Conservation (phyloP, 305 asterid genomes). For the Ilex paraguariensis region DNA sequence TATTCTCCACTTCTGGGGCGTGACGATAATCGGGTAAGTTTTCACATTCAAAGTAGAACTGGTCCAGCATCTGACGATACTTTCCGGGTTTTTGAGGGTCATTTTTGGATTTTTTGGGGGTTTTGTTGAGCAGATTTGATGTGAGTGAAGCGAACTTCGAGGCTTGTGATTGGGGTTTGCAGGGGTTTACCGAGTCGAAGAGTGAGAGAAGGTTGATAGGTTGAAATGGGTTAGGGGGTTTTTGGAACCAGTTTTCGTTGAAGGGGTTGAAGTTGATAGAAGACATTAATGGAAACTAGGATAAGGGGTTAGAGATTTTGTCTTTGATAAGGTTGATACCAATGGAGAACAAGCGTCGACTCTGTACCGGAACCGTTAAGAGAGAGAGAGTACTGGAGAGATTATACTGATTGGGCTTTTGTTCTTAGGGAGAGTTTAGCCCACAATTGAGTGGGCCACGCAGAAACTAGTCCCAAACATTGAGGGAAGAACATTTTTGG, state of each 20-base stretch:
- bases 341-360: background rate
- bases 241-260: constrained; percentile 65
- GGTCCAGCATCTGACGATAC: constrained; percentile 59
- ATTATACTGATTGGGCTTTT: background rate
- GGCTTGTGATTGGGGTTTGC: constrained; percentile 38
- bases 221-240: constrained; percentile 48
- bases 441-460: background rate
- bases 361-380: background rate
- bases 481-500: too few species aligned
- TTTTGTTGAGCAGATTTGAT: constrained; percentile 38
- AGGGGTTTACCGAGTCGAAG: constrained; percentile 27
- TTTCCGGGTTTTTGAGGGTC: constrained; percentile 50
- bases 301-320: background rate
- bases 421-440: background rate
- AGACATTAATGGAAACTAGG: constrained; percentile 39
- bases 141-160: constrained; percentile 73
- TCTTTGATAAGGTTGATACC: background rate
- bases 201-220: constrained; percentile 45
- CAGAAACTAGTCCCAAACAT: background rate
- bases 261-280: constrained; percentile 70
- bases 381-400: background rate
- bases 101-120: constrained; percentile 39
- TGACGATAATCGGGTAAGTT: constrained; percentile 74
- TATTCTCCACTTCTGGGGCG: constrained; percentile 67
- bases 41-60: constrained; percentile 82